Evolutionary conservation across 345 rosid genomes (phyloP).

Genomic region (Theobroma cacao): DNA sequence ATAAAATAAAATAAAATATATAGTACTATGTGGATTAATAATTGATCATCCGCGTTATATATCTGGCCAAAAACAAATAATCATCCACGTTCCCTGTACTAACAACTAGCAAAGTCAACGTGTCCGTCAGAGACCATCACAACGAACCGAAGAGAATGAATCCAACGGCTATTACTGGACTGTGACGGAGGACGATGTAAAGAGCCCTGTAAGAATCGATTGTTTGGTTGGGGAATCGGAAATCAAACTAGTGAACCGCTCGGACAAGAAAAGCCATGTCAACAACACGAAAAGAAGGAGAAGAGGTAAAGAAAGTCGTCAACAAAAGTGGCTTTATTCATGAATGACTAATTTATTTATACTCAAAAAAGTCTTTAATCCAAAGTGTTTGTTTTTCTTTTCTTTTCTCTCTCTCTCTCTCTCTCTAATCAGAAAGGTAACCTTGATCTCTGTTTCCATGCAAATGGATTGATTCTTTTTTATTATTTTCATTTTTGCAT

Average conservation of each 20-base stretch:
- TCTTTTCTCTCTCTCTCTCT: neutral
- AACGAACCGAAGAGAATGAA: neutral
- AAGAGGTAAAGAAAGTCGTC: neutral
- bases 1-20: too few species aligned
- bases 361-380: neutral
- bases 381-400: neutral
- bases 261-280: neutral
- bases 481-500: neutral
- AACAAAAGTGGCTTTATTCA: neutral
- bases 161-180: neutral
- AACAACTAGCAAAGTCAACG: neutral
- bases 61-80: too few species aligned
- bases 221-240: neutral
- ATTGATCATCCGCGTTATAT: too few species aligned
- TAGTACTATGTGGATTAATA: too few species aligned
- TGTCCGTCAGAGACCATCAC: neutral
- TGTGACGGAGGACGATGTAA: neutral
- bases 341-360: neutral
- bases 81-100: neutral
- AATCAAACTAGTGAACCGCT: neutral
- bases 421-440: slow-evolving; percentile 1
- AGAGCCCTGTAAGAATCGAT: neutral
- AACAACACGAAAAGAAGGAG: neutral
- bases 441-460: neutral
- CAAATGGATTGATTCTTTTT: neutral